Base-by-base conservation (phyloP, 352 stramenopile genomes). In the Aphanomyces invadans region DNA sequence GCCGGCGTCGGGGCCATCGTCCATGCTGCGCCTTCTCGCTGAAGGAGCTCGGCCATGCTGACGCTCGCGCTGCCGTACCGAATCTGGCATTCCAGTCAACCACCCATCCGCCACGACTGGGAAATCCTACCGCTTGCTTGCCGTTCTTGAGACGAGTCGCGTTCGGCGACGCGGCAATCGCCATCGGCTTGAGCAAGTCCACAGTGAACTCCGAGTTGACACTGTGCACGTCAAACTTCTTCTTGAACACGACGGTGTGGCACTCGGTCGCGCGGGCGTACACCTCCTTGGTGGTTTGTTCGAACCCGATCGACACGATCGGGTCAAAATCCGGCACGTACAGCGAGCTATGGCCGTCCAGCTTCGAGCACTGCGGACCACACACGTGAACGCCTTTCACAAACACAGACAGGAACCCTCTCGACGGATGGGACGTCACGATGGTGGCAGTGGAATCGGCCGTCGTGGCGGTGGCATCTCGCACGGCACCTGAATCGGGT, bases 311-410 rank as follows among this genome's bases (percentile, higher is more conserved):
- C 0, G 56, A 17, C 26, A 75, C 28, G 29, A 77, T 68, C 5
- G 69, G 71, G 5, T 61, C 59, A 65, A 75, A 75, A 10, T 75
- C 73, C 26, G 60, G 71, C 15, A 44, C 55, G 12, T 59, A 73
- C 2, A 64, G n/a, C 7, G 65, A 48, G 17, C 32, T 69, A 26
- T 79, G 73, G 3, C 73, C 73, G 49, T 70, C 51, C 4, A 75
- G 28, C 9, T 62, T 70, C 7, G 71, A 77, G 56, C 73, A 79
- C 19, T 74, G 64, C 19, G 64, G 23, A 11, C 69, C 70, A 32
- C 71, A 79, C 0, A 79, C 36, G 39, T 79, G 73, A 9, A 79
- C 65, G 1, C 71, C 70, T 29, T 65, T 68, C 2, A 79, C 42
- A 21, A 45, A 28, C 21, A 79, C 44, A 10, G 52, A 64, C 11